These are phyloP conservation scores for Aspergillus sojae DNA, from an alignment of 2,329 filamentous ascomycete species.

Conservation along the genomic window DNA sequence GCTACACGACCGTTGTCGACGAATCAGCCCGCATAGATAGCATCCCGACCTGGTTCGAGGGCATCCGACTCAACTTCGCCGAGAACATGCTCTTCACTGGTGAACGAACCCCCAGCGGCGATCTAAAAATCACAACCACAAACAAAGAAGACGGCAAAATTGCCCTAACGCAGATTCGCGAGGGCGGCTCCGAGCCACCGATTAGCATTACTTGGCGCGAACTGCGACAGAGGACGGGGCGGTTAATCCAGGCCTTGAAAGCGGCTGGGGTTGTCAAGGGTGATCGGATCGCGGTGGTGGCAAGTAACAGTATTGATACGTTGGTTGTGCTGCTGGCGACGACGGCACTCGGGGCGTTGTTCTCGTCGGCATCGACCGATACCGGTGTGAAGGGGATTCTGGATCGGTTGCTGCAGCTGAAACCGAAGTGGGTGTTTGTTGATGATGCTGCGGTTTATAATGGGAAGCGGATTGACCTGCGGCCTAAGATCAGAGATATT, in stretches of 20 bases:
- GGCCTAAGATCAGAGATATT: slow-evolving; percentile 70
- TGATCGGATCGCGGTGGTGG: slow-evolving; percentile 75
- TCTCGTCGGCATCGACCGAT: slow-evolving; percentile 76
- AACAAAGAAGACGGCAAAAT: slow-evolving; percentile 72
- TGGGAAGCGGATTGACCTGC: slow-evolving; percentile 71
- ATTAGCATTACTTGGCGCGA: slow-evolving; percentile 68
- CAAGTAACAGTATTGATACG: slow-evolving; percentile 74
- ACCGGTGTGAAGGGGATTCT: slow-evolving; percentile 80
- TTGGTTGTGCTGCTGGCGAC: slow-evolving; percentile 71
- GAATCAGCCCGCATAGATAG: slow-evolving; percentile 69
- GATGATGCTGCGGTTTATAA: slow-evolving; percentile 82
- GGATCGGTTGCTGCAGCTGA: slow-evolving; percentile 73
- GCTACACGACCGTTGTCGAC: slow-evolving; percentile 65
- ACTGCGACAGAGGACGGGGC: slow-evolving; percentile 61
- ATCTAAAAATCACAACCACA: slow-evolving; percentile 51
- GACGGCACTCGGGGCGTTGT: slow-evolving; percentile 71
- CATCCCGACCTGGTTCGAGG: slow-evolving; percentile 76
- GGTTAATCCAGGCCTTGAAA: slow-evolving; percentile 67
- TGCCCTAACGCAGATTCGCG: slow-evolving; percentile 67
- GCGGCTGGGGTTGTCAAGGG: slow-evolving; percentile 68
- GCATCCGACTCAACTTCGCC: slow-evolving; percentile 73
- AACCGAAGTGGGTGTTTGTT: slow-evolving; percentile 79
- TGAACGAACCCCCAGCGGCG: slow-evolving; percentile 34
- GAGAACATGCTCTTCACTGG: slow-evolving; percentile 75
- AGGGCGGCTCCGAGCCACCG: slow-evolving; percentile 36